Base-by-base conservation (phyloP, 768 basidiomycete species). In the Trametes punicea region DNA sequence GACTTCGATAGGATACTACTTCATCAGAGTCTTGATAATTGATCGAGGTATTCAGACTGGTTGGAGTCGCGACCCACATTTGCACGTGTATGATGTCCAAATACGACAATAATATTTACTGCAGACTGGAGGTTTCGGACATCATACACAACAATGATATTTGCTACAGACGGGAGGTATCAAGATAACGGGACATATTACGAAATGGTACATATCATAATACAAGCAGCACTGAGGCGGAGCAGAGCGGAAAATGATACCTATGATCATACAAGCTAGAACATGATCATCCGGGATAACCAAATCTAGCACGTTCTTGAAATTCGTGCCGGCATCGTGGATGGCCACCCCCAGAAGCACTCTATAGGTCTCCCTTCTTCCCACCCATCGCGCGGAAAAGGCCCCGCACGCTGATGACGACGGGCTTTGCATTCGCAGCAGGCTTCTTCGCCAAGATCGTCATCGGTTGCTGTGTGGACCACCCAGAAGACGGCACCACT, bases 301-400 rank as follows among this genome's bases (percentile, higher is more conserved):
- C 42, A 44, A 21, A 33, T 47, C 33, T 48, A 48, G 23, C 34
- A 46, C 25, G 30, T 23, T 41, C 50, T 3, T 40, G 16, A 20
- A 42, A n/a, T 52, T 16, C 40, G 25, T 42, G 23, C 20, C 25
- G 8, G 23, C 8, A 3, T 11, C 6, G 29, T 6, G 23, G 41
- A 44, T 8, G 51, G 1, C 10, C 40, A 41, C 3, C n/a, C 10
- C 40, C 21, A n/a, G 40, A n/a, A 21, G 29, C 31, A 46, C 23
- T 52, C 50, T 56, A 64, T 29, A 55, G 29, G 26, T 55, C 55
- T 20, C 52, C 54, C 51, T 65, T 67, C 63, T 62, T 65, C 8
- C 61, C 56, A 26, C 64, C 59, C 60, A 65, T 63, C n/a, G 70
- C 65, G 21, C 66, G 70, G 52, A 75, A 68, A 34, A 73, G 59